Percentiles rank a stretch among this genome's conserved stretches.
Conservation (phyloP, 257 asterid species). For the Solanum commersonii region DNA sequence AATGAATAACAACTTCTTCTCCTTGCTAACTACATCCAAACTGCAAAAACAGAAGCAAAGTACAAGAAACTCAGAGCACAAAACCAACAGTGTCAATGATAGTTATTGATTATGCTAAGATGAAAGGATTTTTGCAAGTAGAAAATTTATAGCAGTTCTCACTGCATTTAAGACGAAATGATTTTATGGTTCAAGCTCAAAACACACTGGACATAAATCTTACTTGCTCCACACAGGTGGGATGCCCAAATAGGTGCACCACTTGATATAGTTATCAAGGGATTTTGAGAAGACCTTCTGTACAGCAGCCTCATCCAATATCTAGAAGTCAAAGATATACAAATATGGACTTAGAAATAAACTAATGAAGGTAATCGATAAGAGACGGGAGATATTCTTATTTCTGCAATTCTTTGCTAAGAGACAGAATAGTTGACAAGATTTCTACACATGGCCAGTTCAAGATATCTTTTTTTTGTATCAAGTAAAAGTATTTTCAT, state of each 20-base stretch:
- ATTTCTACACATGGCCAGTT: neutral
- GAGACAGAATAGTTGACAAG: neutral
- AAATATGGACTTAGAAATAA: neutral
- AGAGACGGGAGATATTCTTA: neutral
- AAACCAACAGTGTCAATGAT: neutral
- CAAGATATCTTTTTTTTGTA: neutral
- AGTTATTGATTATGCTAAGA: neutral
- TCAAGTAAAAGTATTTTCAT: neutral
- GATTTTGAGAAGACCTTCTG: conserved; percentile 81
- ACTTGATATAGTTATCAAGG: conserved; percentile 90
- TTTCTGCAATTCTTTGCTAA: neutral
- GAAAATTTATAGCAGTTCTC: neutral
- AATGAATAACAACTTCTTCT: conserved; percentile 74
- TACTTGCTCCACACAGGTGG: conserved; percentile 98
- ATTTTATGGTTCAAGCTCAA: neutral
- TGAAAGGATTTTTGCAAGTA: neutral
- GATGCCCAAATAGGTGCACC: conserved; percentile 78
- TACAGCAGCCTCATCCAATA: conserved; percentile 94
- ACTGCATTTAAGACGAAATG: neutral
- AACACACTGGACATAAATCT: conserved; percentile 8
- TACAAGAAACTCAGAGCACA: neutral
- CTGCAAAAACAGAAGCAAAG: conserved; percentile 32
- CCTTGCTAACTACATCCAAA: conserved; percentile 77
- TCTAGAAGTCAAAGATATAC: conserved; percentile 28
- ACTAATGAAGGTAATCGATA: neutral